Percentiles rank a stretch among this genome's conserved stretches.
phyloP scores from a whole-genome alignment of 2,329 filamentous ascomycete genomes.

The Colletotrichum sp. region DNA sequence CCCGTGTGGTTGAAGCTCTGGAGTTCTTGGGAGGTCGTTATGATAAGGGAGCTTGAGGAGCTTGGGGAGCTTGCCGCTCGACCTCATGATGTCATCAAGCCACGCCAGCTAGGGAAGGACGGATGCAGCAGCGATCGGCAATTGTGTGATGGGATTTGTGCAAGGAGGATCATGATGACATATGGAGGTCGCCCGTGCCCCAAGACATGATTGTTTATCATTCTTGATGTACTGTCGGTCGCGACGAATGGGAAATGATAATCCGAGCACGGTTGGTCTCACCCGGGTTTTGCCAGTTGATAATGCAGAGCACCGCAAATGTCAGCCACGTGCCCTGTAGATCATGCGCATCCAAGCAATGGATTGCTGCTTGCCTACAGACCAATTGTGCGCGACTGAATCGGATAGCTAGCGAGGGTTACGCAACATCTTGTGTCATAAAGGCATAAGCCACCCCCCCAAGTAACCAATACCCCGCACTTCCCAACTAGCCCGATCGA shows the following conservation, averaged over 20 bases:
- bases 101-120: background rate
- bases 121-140: constrained; percentile 9
- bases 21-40: too few relatives aligned
- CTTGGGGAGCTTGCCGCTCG: background rate
- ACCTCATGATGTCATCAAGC: constrained; percentile 12
- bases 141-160: background rate
- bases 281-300: background rate
- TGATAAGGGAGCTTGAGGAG: background rate
- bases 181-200: background rate
- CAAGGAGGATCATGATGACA: background rate
- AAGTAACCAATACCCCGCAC: too few relatives aligned
- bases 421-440: background rate
- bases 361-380: background rate
- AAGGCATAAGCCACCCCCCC: too few relatives aligned
- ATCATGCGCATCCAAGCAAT: background rate
- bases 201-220: background rate
- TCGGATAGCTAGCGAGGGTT: background rate
- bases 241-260: background rate
- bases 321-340: background rate
- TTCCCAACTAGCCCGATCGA: too few relatives aligned
- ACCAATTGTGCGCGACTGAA: background rate
- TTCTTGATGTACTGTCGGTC: background rate
- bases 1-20: background rate
- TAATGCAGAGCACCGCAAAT: background rate
- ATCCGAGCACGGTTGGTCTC: background rate